Conservation (phyloP, 805 yeast genomes). For the Yamadazyma phyllophila region DNA sequence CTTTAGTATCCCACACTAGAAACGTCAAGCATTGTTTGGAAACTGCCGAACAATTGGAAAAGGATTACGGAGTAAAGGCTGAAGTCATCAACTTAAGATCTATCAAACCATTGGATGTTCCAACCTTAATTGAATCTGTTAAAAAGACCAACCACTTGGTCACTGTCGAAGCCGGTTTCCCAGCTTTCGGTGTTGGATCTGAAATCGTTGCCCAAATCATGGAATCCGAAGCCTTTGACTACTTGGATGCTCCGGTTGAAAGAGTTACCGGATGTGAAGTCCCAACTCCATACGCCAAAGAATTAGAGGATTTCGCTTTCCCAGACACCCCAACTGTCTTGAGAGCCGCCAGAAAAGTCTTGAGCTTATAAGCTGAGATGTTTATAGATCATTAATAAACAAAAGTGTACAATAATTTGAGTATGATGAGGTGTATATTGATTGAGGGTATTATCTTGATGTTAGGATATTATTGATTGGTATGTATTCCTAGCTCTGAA, state of each 20-base stretch:
- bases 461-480: no score
- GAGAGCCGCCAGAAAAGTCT: constrained; percentile 80
- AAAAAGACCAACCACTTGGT: constrained; percentile 96
- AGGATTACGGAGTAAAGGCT: constrained; percentile 82
- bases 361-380: constrained; percentile 51
- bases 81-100: constrained; percentile 96
- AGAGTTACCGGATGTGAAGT: constrained; percentile 99
- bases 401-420: constrained; percentile 6
- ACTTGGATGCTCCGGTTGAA: constrained; percentile 97
- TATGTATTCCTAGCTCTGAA: no score
- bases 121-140: constrained; percentile 79
- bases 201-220: constrained; percentile 96
- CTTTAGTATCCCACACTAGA: constrained; percentile 90
- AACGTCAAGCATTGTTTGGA: constrained; percentile 80
- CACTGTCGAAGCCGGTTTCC: constrained; percentile 97
- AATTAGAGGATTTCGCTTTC: constrained; percentile 97
- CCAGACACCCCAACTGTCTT: constrained; percentile 90
- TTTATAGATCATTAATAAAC: constrained; percentile 8
- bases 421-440: no score
- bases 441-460: no score
- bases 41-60: constrained; percentile 85
- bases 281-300: constrained; percentile 97
- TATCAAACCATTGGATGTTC: constrained; percentile 93
- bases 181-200: constrained; percentile 97
- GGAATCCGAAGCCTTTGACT: constrained; percentile 98